Base-by-base conservation (phyloP, 2,329 filamentous ascomycete genomes). In the Fusarium praegraminearum region DNA sequence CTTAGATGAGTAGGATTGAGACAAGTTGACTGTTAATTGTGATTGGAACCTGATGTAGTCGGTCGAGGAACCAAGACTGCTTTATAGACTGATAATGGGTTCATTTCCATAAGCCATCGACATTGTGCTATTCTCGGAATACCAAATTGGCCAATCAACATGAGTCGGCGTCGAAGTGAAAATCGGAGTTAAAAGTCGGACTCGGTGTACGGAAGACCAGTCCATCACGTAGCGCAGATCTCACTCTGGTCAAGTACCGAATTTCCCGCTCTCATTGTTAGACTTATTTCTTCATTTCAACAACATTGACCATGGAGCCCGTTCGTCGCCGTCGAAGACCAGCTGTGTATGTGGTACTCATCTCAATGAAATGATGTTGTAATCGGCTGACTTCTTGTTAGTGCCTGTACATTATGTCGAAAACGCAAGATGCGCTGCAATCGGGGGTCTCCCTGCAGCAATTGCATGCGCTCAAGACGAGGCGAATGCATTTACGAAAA, bases 341-440 rank as follows among this genome's bases (percentile, higher is more conserved):
- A 26, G 76, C 76, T 8, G 65, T 78, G 77, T 76, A 68, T 11
- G 55, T 3, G 2, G 5, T 16, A 5, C 5, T 8, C 2, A 5
- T 18, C 3, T 1, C 4, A 18, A 16, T 26, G 3, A 7, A 3
- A 7, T 5, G 1, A 2, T 15, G 2, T 1, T 12, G 18, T 5
- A 10, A 15, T 10, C 3, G 12, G n/a, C 20, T 26, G 10, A 57
- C n/a, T 13, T 18, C 15, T 2, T 4, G n/a, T n/a, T n/a, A n/a
- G 82, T 8, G 80, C 82, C 2, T 84, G 82, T 59, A 74, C 77
- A 11, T 75, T 81, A 8, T 84, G 82, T 59, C 75, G 82, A 12
- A 76, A 75, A n/a, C 80, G 82, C 51, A 84, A 84, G 64, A 78
- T 83, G 18, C 76, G 78, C n/a, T 84, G 82, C 57, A 78, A 84